Evolutionary conservation across 2,329 filamentous ascomycete species (phyloP).

Genomic region (Cladophialophora immunda): DNA sequence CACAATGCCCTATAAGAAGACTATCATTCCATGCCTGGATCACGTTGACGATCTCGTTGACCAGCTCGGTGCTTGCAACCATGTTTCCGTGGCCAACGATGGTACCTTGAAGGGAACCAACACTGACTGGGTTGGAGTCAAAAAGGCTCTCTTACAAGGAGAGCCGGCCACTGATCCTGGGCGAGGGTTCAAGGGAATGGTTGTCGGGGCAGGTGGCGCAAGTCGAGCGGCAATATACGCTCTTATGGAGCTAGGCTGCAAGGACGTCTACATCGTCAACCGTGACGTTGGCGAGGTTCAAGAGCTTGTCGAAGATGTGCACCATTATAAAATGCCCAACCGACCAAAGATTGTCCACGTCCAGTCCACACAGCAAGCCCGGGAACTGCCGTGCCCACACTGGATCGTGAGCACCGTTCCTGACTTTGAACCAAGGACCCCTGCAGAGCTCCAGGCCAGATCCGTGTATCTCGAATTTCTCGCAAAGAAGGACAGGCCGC

Average conservation of each 20-base stretch:
- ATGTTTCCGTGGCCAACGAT: constrained; percentile 26
- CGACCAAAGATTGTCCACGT: constrained; percentile 64
- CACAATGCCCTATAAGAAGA: constrained; percentile 56
- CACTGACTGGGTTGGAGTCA: constrained; percentile 55
- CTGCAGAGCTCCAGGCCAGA: constrained; percentile 19
- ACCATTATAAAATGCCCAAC: constrained; percentile 11
- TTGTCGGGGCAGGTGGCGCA: constrained; percentile 73
- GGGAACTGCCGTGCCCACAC: constrained; percentile 30
- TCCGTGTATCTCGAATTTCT: constrained; percentile 21
- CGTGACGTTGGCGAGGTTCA: constrained; percentile 29
- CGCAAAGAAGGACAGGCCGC: constrained; percentile 6
- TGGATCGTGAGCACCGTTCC: constrained; percentile 28
- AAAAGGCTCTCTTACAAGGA: constrained; percentile 47
- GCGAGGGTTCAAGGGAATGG: constrained; percentile 61
- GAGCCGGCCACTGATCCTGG: constrained; percentile 41
- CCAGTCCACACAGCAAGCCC: constrained; percentile 66
- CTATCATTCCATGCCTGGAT: constrained; percentile 50
- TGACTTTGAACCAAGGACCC: constrained; percentile 17
- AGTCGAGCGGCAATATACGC: constrained; percentile 79
- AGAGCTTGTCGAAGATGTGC: constrained; percentile 16
- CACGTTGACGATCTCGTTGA: constrained; percentile 47
- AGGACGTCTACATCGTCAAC: constrained; percentile 44
- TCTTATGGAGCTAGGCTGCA: constrained; percentile 55
- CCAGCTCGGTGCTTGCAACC: constrained; percentile 40
- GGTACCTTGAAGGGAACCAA: constrained; percentile 50